A percentile compares a stretch with the other conserved stretches of the same genome.
Evolutionary conservation across 108 stramenopile species (phyloP).

Genomic region (Cyclotella sp.): DNA sequence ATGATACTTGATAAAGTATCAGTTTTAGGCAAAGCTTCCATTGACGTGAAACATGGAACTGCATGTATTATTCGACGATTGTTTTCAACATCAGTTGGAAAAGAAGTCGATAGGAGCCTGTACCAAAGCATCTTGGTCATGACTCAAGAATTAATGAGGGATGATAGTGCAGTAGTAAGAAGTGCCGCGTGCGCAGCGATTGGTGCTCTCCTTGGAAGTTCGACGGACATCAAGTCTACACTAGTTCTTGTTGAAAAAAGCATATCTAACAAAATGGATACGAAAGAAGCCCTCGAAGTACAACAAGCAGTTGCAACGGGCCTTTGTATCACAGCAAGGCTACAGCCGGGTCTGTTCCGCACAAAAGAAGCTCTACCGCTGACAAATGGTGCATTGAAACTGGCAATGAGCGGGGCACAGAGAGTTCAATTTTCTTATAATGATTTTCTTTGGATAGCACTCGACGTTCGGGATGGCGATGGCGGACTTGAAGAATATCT

Average conservation of each 20-base stretch:
- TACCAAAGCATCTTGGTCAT: constrained; percentile 31
- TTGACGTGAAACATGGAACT: constrained; percentile 72
- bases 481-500: constrained; percentile 73
- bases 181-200: constrained; percentile 77
- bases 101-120: constrained; percentile 50
- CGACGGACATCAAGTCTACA: constrained; percentile 52
- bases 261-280: constrained; percentile 64
- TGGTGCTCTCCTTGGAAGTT: constrained; percentile 77
- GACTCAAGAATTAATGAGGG: constrained; percentile 64
- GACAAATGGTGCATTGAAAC: constrained; percentile 72
- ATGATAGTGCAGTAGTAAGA: constrained; percentile 65
- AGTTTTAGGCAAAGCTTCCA: constrained; percentile 35
- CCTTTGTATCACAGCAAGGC: constrained; percentile 67
- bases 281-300: constrained; percentile 73
- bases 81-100: constrained; percentile 60
- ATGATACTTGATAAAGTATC: constrained; percentile 52
- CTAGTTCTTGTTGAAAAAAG: constrained; percentile 57
- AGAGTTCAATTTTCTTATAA: constrained; percentile 87
- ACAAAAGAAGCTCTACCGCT: constrained; percentile 55
- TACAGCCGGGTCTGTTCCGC: constrained; percentile 67
- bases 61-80: constrained; percentile 76
- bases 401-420: constrained; percentile 80
- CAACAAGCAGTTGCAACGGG: constrained; percentile 73
- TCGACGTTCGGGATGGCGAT: constrained; percentile 78
- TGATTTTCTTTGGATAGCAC: constrained; percentile 86